These are phyloP conservation scores for Tetrastigma voinierianum DNA, from an alignment of 164 flowering plant genomes.

Conservation along the genomic window DNA sequence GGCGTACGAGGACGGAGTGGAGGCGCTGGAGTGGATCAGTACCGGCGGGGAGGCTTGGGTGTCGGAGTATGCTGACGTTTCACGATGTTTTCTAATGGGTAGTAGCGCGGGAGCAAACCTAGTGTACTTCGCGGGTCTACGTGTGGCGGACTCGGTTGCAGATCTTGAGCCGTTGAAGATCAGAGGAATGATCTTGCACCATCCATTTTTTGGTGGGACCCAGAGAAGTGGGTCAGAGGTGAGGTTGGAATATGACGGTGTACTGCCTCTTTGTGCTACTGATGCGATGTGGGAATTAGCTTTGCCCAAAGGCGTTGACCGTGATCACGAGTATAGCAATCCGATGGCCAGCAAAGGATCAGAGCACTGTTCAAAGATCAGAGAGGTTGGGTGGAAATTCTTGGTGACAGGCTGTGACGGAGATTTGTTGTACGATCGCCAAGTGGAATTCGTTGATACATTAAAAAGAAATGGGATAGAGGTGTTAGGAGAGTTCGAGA, in stretches of 20 bases:
- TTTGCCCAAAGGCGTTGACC: conserved; percentile 23
- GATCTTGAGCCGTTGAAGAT: conserved; percentile 18
- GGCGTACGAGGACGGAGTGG: conserved; percentile 54
- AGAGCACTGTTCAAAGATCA: not conserved
- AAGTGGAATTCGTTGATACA: conserved; percentile 22
- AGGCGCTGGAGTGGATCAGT: conserved; percentile 36
- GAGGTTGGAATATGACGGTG: conserved; percentile 2
- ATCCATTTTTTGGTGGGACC: conserved; percentile 28
- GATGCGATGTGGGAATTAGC: conserved; percentile 30
- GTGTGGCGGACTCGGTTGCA: not conserved
- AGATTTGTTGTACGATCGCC: conserved; percentile 38
- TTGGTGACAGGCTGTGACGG: conserved; percentile 31
- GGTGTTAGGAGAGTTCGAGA: conserved; percentile 6
- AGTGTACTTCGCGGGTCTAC: conserved; percentile 20
- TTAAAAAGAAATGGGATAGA: conserved; percentile 25
- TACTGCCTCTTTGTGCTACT: conserved; percentile 4
- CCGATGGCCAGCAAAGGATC: conserved; percentile 10
- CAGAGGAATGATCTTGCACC: conserved; percentile 25
- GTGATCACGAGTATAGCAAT: conserved; percentile 33
- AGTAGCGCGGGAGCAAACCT: conserved; percentile 24
- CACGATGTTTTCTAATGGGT: conserved; percentile 21
- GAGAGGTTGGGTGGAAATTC: conserved; percentile 17
- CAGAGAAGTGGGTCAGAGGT: conserved; percentile 19
- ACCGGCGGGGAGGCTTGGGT: conserved; percentile 23
- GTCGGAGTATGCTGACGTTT: conserved; percentile 8